Percentiles rank a stretch among this genome's conserved stretches.
These are phyloP conservation scores for Sporothrix pallida DNA, from an alignment of 2,329 filamentous ascomycete species.

Conservation along the genomic window DNA sequence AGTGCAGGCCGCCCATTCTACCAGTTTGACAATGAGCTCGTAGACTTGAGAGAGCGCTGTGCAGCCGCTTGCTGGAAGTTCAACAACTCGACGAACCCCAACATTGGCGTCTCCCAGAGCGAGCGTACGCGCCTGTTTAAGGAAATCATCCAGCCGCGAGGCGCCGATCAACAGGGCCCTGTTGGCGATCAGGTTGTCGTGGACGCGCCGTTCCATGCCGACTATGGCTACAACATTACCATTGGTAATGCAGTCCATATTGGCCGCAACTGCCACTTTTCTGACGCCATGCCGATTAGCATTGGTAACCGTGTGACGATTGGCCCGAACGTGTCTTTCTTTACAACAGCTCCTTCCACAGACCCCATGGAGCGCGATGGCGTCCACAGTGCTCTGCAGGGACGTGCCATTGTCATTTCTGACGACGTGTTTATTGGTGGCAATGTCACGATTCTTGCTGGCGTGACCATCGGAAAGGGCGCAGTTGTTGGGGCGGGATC, in stretches of 20 bases:
- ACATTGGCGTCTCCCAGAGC: constrained; percentile 69
- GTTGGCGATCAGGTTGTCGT: constrained; percentile 79
- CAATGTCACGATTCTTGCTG: constrained; percentile 76
- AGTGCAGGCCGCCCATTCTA: constrained; percentile 77
- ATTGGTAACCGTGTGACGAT: constrained; percentile 80
- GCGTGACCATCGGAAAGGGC: constrained; percentile 79
- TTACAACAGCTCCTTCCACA: constrained; percentile 73
- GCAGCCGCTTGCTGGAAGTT: constrained; percentile 81
- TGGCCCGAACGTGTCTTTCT: constrained; percentile 85
- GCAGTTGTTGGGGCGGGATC: constrained; percentile 81
- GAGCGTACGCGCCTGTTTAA: constrained; percentile 74
- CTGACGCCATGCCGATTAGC: constrained; percentile 81
- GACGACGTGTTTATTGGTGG: constrained; percentile 86
- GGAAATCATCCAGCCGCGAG: constrained; percentile 69
- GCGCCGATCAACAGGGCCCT: constrained; percentile 62
- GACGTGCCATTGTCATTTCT: constrained; percentile 75
- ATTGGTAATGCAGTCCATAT: constrained; percentile 87
- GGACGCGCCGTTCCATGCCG: constrained; percentile 87
- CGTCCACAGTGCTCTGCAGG: constrained; percentile 72
- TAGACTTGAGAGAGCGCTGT: constrained; percentile 84
- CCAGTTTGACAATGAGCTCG: constrained; percentile 77
- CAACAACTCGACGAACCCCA: constrained; percentile 81
- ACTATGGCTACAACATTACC: constrained; percentile 93
- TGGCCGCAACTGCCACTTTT: constrained; percentile 80
- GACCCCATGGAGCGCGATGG: constrained; percentile 77